Conservation (phyloP, 768 basidiomycete genomes). For the Pleurotus eryngii region DNA sequence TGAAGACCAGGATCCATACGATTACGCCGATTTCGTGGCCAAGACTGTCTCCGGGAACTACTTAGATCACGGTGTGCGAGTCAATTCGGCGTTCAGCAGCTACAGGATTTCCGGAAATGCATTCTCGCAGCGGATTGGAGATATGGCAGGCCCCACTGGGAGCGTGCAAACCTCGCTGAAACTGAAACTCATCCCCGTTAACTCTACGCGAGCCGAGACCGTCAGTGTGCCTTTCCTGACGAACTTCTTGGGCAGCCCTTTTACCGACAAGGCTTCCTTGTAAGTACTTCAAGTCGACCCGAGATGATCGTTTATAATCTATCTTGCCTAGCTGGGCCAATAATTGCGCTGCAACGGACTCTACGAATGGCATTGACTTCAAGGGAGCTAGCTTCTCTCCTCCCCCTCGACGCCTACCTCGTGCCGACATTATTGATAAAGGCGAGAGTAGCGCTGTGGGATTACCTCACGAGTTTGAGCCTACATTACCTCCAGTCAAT, state of each 20-base stretch:
- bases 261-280: slow-evolving; percentile 52
- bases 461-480: slow-evolving; percentile 46
- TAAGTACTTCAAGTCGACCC: slow-evolving; percentile 23
- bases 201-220: slow-evolving; percentile 44
- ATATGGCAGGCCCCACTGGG: slow-evolving; percentile 51
- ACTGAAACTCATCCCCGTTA: slow-evolving; percentile 42
- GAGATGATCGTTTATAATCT: slow-evolving; percentile 5
- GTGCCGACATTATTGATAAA: slow-evolving; percentile 40
- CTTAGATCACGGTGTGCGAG: slow-evolving; percentile 59
- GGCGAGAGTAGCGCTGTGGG: slow-evolving; percentile 35
- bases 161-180: slow-evolving; percentile 44
- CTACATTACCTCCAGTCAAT: slow-evolving; percentile 39
- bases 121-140: slow-evolving; percentile 59
- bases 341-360: slow-evolving; percentile 51
- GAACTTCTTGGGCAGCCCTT: slow-evolving; percentile 39
- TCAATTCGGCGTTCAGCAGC: slow-evolving; percentile 60
- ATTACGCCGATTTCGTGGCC: slow-evolving; percentile 56
- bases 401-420: slow-evolving; percentile 18
- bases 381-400: slow-evolving; percentile 13
- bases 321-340: slow-evolving; percentile 43
- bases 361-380: slow-evolving; percentile 51
- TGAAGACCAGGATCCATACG: slow-evolving; percentile 48
- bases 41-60: slow-evolving; percentile 60
- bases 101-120: slow-evolving; percentile 43
- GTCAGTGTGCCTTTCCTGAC: slow-evolving; percentile 54